Evolutionary conservation across 768 basidiomycete species (phyloP), one percentile per base, ranked within the genome.

Genomic region (Gelatoporia subvermispora): DNA sequence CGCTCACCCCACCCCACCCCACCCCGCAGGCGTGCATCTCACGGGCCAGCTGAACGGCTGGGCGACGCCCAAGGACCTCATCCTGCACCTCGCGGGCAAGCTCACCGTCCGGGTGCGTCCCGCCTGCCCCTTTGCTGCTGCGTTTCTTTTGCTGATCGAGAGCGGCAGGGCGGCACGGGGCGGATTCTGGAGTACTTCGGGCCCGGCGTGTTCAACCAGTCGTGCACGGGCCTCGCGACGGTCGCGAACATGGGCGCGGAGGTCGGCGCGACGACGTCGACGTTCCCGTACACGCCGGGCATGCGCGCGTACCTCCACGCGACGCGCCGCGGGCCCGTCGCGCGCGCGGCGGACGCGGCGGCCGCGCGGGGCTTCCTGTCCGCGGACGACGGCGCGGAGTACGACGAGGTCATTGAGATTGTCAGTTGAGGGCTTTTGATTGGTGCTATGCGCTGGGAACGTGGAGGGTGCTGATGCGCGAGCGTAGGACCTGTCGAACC

Each of bases 221-320:
- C 94, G 16, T 96, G 93, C 64, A 98, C 96, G 54, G 93, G 93
- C 81, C 71, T 96, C 46, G 96, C 95, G 1, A 98, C 96, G 2
- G 88, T 99, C 47, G 88, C 91, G 38, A 98, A 99, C 68, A 99
- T 98, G 96, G 96, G 96, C 43, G 96, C 96, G 11, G 96, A 99
- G 73, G 94, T 98, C n/a, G 96, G 96, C 35, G 96, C 96, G n/a
- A 99, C 96, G 1, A 98, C 96, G 0, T 95, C 94, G 1, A 92
- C 88, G 5, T 99, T 99, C 77, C 94, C 95, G 4, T 99, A 98
- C 69, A 93, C 92, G 15, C 68, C 79, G 16, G 81, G 82, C 60
- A 98, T 98, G 95, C 77, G 82, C 25, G 75, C 81, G 31, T 99
- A 98, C 68, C 80, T 99, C 24, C 74, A 79, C 54, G 93, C 93